Percentiles rank a stretch among this genome's conserved stretches.
phyloP scores from a whole-genome alignment of 2,329 filamentous ascomycete genomes.

The Septoria linicola region DNA sequence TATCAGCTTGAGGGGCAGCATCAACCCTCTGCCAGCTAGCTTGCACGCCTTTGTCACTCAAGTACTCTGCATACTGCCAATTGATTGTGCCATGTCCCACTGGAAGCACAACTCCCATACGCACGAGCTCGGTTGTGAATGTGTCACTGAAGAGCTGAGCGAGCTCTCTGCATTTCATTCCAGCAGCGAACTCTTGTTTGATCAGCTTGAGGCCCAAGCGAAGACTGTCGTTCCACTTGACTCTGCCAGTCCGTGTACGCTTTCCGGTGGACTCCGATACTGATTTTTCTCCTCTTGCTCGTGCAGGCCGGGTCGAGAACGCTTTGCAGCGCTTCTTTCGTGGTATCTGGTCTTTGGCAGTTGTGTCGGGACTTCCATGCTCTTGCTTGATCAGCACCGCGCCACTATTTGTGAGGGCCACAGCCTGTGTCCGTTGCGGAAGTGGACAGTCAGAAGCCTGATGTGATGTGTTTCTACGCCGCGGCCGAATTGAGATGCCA shows the following conservation, averaged over 20 bases:
- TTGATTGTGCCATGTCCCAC: not conserved
- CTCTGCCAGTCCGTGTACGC: not conserved
- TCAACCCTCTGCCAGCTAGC: not conserved
- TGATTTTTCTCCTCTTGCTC: no score
- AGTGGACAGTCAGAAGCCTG: no score
- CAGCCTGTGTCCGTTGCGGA: no score
- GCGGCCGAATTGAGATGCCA: no score
- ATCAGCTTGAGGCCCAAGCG: not conserved
- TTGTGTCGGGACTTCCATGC: no score
- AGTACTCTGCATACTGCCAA: not conserved
- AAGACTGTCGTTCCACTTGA: not conserved
- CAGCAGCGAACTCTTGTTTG: not conserved
- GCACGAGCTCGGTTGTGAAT: not conserved
- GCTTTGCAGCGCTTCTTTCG: no score
- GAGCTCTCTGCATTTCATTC: not conserved
- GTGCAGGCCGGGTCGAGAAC: no score
- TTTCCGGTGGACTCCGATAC: not conserved
- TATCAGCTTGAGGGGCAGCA: not conserved
- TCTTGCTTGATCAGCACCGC: no score
- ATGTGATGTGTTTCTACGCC: no score
- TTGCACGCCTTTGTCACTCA: not conserved
- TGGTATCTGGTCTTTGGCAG: no score
- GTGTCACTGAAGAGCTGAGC: slow-evolving; percentile 1
- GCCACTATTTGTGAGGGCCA: no score
- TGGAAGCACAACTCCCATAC: not conserved